phyloP scores from a whole-genome alignment of 495 filamentous ascomycete genomes.

The Aspergillus homomorphus region DNA sequence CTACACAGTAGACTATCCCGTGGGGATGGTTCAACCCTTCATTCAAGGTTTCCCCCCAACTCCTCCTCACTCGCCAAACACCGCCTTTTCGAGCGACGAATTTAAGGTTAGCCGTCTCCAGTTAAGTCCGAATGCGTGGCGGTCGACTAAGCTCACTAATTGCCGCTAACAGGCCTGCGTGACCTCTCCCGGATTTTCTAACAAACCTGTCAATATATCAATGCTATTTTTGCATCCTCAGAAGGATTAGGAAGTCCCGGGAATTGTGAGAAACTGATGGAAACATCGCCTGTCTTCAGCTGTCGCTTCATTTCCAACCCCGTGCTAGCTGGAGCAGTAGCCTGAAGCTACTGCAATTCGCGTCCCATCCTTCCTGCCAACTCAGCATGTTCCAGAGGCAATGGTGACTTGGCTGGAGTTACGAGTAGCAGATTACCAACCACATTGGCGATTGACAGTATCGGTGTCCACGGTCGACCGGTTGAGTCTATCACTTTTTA shows the following conservation, averaged over 20 bases:
- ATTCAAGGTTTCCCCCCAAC: neutral
- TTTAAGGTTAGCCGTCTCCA: constrained; percentile 4
- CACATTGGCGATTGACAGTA: neutral
- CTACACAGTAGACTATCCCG: neutral
- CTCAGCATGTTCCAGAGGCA: neutral
- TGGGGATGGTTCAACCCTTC: too few species aligned
- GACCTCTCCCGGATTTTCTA: neutral
- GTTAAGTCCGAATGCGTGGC: neutral
- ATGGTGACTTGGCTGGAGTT: neutral
- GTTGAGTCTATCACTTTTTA: constrained; percentile 3
- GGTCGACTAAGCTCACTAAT: neutral
- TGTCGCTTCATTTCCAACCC: neutral
- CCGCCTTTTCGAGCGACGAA: neutral
- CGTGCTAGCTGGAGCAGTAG: neutral
- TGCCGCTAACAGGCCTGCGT: neutral
- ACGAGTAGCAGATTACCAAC: neutral
- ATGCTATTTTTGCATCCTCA: neutral
- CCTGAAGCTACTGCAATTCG: neutral
- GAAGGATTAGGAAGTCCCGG: neutral
- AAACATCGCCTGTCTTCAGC: neutral
- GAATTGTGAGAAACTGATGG: neutral
- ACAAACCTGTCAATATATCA: neutral
- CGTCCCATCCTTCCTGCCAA: neutral
- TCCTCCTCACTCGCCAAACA: neutral
- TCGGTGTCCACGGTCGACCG: neutral